These are phyloP conservation scores for Fistulina hepatica DNA, from an alignment of 1,284 basidiomycete species.

Conservation along the genomic window DNA sequence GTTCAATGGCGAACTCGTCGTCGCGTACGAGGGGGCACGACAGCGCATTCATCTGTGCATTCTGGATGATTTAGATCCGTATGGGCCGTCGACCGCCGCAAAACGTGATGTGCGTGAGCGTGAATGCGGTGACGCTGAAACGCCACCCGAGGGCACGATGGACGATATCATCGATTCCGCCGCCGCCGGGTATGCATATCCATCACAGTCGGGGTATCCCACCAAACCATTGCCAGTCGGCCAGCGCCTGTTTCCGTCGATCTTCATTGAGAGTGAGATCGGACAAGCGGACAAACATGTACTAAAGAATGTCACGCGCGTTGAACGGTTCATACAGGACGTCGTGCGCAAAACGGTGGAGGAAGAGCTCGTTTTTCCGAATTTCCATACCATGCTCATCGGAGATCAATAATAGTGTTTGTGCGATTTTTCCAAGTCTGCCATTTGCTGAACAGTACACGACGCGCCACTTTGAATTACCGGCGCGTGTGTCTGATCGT, in stretches of 20 bases:
- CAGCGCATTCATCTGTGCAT: conserved; percentile 80
- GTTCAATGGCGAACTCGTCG: conserved; percentile 77
- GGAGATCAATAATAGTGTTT: conserved; percentile 26
- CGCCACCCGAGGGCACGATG: conserved; percentile 20
- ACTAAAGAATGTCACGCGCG: conserved; percentile 90
- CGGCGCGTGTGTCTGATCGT: too few relatives aligned
- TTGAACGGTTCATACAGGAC: conserved; percentile 93
- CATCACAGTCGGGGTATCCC: conserved; percentile 18
- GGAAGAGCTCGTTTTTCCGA: conserved; percentile 88
- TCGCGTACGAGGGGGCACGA: conserved; percentile 84
- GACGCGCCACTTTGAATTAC: too few relatives aligned
- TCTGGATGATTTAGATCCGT: conserved; percentile 76
- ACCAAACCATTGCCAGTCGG: conserved; percentile 67
- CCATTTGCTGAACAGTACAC: too few relatives aligned
- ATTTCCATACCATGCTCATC: conserved; percentile 78
- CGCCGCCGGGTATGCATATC: conserved; percentile 22
- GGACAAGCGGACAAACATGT: conserved; percentile 95
- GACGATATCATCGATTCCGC: conserved; percentile 27
- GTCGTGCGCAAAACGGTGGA: conserved; percentile 90
- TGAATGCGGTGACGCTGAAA: conserved; percentile 2
- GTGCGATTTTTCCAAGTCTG: too few relatives aligned
- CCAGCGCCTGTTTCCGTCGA: conserved; percentile 78
- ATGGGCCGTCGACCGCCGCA: conserved; percentile 47
- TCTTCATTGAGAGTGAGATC: conserved; percentile 93
- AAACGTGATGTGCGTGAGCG: conserved; percentile 38